Conservation (phyloP, 1,284 basidiomycete genomes). For the Pseudozyma thailandica region DNA sequence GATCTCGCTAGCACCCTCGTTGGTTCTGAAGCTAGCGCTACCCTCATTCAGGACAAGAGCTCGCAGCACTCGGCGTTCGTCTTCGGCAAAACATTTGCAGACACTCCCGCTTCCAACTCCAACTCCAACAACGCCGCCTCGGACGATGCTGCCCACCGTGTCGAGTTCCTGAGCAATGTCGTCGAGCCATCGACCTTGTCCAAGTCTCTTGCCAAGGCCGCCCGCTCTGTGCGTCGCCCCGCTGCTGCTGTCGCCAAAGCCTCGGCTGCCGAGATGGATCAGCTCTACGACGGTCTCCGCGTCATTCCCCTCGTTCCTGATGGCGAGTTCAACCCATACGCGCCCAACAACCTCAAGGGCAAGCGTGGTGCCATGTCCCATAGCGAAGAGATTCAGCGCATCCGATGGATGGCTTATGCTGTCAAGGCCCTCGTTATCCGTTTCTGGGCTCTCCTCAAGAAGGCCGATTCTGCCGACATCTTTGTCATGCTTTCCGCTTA, state of each 20-base stretch:
- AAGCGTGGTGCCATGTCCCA: conserved; percentile 28
- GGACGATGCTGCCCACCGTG: conserved; percentile 13
- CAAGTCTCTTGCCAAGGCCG: conserved; percentile 14
- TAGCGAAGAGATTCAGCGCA: conserved; percentile 55
- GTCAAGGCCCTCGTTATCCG: conserved; percentile 61
- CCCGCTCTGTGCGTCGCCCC: conserved; percentile 17
- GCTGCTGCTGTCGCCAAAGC: conserved; percentile 31
- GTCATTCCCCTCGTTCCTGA: conserved; percentile 47
- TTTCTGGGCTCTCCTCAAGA: conserved; percentile 70
- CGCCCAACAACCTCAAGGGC: conserved; percentile 54
- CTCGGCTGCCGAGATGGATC: conserved; percentile 29
- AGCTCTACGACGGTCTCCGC: conserved; percentile 37
- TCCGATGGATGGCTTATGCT: conserved; percentile 62
- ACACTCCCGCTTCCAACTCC: conserved; percentile 8
- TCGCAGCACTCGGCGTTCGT: conserved; percentile 44
- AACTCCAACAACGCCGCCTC: conserved; percentile 10
- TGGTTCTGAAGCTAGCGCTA: conserved; percentile 5
- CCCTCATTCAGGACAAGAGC: conserved; percentile 22
- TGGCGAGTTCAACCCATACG: conserved; percentile 43
- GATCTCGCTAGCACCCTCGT: conserved; percentile 24
- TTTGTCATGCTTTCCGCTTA: conserved; percentile 94
- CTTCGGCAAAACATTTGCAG: conserved; percentile 35
- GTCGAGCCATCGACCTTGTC: conserved; percentile 37
- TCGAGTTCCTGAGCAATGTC: conserved; percentile 29
- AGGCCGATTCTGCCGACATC: conserved; percentile 95